Evolutionary conservation across 495 filamentous ascomycete species (phyloP).

Genomic region (Aspergillus bridgeri): DNA sequence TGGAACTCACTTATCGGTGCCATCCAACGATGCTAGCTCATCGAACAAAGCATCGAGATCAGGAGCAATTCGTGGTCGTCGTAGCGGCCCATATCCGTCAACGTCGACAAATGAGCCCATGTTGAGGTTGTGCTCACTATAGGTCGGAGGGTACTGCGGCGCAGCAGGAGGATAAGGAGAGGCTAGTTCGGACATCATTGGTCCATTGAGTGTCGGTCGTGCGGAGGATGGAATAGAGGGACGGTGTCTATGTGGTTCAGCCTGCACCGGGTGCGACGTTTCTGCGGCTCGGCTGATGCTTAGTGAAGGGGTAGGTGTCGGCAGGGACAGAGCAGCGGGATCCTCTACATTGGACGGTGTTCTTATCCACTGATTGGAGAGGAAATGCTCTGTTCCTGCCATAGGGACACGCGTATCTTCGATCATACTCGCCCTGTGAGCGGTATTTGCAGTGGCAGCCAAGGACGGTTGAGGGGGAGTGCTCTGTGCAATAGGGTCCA

Average conservation of each 20-base stretch:
- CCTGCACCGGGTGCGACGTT: slow-evolving; percentile 16
- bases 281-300: slow-evolving; percentile 25
- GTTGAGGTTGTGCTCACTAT: slow-evolving; percentile 30
- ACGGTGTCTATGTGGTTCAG: slow-evolving; percentile 10
- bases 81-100: slow-evolving; percentile 29
- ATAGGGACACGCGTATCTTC: slow-evolving; percentile 13
- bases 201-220: slow-evolving; percentile 21
- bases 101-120: slow-evolving; percentile 32
- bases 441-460: background rate
- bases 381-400: slow-evolving; percentile 20
- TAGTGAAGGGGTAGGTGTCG: slow-evolving; percentile 33
- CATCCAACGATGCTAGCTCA: slow-evolving; percentile 41
- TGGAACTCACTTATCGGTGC: slow-evolving; percentile 35
- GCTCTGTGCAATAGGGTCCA: background rate
- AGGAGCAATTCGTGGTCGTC: slow-evolving; percentile 39
- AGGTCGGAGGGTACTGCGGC: slow-evolving; percentile 28
- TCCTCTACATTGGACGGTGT: slow-evolving; percentile 30
- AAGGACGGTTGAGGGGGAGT: background rate
- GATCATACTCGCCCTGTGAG: slow-evolving; percentile 4
- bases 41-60: slow-evolving; percentile 44
- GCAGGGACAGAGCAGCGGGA: slow-evolving; percentile 24
- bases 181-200: slow-evolving; percentile 25
- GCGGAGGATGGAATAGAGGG: slow-evolving; percentile 21
- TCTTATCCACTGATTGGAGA: slow-evolving; percentile 33
- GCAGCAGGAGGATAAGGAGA: slow-evolving; percentile 22